Evolutionary conservation across 208 protist genomes (phyloP), one percentile per base, ranked within the genome.

Genomic region (Crithidia mellificae): DNA sequence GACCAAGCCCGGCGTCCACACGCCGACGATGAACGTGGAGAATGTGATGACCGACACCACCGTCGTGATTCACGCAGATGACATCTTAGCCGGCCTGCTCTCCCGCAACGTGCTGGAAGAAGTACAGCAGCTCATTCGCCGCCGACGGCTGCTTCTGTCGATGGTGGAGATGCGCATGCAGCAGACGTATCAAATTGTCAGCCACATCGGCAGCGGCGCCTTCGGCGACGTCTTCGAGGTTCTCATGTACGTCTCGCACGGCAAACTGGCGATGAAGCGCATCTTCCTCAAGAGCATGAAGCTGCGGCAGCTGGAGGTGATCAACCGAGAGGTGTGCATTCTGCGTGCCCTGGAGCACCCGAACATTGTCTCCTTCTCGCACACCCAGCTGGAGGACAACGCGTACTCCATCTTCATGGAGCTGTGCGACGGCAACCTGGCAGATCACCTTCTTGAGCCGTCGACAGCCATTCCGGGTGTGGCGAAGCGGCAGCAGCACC

Each of bases 141-240:
- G 72, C 12, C 71, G 70, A 44, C 83, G 78, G 6, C 68, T 94
- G 24, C 59, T 81, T 59, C 39, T 68, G 34, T 77, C 85, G 36
- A 85, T 88, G 79, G 15, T 88, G 8, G 72, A 81, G 15, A 63
- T 86, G 34, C 76, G 64, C 12, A 71, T 76, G 62, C 67, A 68
- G 2, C 74, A 85, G 46, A 71, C 70, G 30, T 88, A 85, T 36
- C 80, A 92, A 43, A 86, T 92, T 55, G 72, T 89, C 11, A 63
- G 83, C 19, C 72, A 70, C 51, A 78, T 95, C 46, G 90, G 87
- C 63, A 81, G 65, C 41, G 90, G 90, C 19, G 76, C 76, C 52
- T 91, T 90, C 62, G 90, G 85, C 4, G 87, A 93, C 64, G 90
- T 95, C 17, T 89, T 84, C 63, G 83, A 93, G 65, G 85, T 95